Conservation (phyloP, 2,329 filamentous ascomycete species). For the Aureobasidium leucospermi region DNA sequence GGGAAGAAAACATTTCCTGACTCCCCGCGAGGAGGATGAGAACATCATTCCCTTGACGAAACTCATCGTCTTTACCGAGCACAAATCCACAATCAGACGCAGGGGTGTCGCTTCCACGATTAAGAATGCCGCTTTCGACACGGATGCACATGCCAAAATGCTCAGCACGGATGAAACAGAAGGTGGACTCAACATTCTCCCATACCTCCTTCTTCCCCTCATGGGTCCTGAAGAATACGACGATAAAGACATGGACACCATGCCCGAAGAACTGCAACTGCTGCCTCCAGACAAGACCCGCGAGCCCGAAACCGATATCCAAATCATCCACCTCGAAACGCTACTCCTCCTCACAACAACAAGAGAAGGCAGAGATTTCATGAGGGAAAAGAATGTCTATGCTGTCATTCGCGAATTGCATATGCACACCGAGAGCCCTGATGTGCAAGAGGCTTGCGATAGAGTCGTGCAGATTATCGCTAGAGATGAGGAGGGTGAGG, state of each 20-base stretch:
- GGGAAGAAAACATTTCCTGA: conserved; percentile 48
- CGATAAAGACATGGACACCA: conserved; percentile 75
- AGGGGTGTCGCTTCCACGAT: conserved; percentile 95
- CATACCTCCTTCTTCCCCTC: conserved; percentile 82
- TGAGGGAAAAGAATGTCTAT: conserved; percentile 77
- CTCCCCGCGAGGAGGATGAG: conserved; percentile 64
- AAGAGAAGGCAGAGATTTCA: conserved; percentile 61
- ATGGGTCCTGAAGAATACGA: conserved; percentile 82
- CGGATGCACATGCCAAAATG: conserved; percentile 57
- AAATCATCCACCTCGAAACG: conserved; percentile 85
- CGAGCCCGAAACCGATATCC: conserved; percentile 66
- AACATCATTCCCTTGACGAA: conserved; percentile 82
- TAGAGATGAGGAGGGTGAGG: conserved; percentile 63
- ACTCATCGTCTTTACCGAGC: conserved; percentile 89
- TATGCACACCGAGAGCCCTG: conserved; percentile 66
- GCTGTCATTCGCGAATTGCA: conserved; percentile 85
- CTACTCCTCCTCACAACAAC: conserved; percentile 76
- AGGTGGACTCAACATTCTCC: conserved; percentile 70
- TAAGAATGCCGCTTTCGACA: conserved; percentile 86
- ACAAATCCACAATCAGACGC: conserved; percentile 71
- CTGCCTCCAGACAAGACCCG: conserved; percentile 83
- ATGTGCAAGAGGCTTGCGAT: conserved; percentile 77
- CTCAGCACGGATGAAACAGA: conserved; percentile 36
- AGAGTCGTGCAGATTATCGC: conserved; percentile 82
- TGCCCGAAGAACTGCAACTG: conserved; percentile 86